phyloP scores from a whole-genome alignment of 192 early-diverging fungal genomes.

The Coemansia sp. region DNA sequence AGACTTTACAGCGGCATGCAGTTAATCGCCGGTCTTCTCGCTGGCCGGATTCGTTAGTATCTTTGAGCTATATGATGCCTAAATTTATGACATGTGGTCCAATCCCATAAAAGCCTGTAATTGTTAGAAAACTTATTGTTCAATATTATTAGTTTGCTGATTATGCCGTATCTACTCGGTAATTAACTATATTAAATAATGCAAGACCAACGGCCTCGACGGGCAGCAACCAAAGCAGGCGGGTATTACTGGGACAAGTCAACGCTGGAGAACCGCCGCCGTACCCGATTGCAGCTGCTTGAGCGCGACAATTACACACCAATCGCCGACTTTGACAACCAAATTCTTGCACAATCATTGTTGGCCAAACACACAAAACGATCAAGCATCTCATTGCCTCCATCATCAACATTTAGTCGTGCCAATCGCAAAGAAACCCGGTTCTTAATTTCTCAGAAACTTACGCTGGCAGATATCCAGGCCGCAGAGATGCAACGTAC shows the following conservation, averaged over 20 bases:
- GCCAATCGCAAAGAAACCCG: slow-evolving; percentile 35
- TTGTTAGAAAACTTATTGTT: too few relatives aligned
- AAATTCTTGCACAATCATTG: slow-evolving; percentile 3
- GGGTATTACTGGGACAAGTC: slow-evolving; percentile 38
- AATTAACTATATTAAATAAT: neutral
- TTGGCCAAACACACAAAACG: neutral
- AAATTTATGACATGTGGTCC: neutral
- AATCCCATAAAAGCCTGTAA: too few relatives aligned
- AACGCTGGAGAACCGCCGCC: slow-evolving; percentile 38
- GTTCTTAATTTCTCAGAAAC: slow-evolving; percentile 16
- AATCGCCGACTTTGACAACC: slow-evolving; percentile 39
- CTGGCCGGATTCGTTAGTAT: slow-evolving; percentile 8
- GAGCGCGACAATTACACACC: slow-evolving; percentile 45
- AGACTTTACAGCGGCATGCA: slow-evolving; percentile 21
- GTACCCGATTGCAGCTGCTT: slow-evolving; percentile 32
- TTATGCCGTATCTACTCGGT: too few relatives aligned
- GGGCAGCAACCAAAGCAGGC: neutral
- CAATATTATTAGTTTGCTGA: too few relatives aligned
- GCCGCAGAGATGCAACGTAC: slow-evolving; percentile 9
- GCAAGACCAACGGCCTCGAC: neutral
- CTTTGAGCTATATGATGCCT: slow-evolving; percentile 10
- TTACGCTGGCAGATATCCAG: slow-evolving; percentile 30
- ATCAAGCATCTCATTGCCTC: neutral
- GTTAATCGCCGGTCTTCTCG: slow-evolving; percentile 1
- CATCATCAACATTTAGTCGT: neutral